phyloP scores from a whole-genome alignment of 2,329 filamentous ascomycete species.

The Ophiostoma pallidulum region DNA sequence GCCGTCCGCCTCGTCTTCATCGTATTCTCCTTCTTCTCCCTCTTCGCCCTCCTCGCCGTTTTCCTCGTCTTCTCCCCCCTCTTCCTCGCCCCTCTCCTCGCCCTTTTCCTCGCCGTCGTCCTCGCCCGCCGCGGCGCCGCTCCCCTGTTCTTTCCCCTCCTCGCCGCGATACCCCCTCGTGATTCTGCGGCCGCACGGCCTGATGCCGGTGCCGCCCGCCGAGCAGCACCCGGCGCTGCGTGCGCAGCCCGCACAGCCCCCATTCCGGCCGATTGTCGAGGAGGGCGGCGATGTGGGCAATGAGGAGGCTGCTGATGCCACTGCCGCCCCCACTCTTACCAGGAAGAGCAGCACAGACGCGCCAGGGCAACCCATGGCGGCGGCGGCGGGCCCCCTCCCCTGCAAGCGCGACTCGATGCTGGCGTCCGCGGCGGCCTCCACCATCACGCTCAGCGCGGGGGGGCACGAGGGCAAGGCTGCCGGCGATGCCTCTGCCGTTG shows the following conservation, averaged over 20 bases:
- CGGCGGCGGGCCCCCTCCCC: background rate
- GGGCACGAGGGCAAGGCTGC: too few species aligned
- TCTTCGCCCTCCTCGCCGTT: background rate
- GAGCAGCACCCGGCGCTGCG: conserved; percentile 48
- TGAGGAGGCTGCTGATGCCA: too few species aligned
- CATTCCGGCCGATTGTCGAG: conserved; percentile 19
- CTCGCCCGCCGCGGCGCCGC: background rate
- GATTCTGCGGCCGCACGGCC: conserved; percentile 27
- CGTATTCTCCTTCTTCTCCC: background rate
- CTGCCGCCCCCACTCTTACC: too few species aligned
- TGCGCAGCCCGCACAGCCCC: too few species aligned
- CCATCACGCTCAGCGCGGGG: background rate
- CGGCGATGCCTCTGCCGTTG: too few species aligned
- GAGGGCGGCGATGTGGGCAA: conserved; percentile 24
- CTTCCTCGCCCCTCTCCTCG: background rate
- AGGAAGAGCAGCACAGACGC: too few species aligned
- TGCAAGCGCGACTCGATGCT: conserved; percentile 7
- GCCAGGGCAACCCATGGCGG: too few species aligned
- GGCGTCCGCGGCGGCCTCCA: conserved; percentile 4
- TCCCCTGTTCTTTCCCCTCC: background rate
- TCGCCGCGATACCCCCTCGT: conserved; percentile 20
- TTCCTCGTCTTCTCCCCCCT: background rate
- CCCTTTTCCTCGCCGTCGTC: background rate
- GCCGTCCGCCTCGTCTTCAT: background rate
- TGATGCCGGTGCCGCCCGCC: conserved; percentile 30